phyloP scores from a whole-genome alignment of 805 yeast species.

The Yarrowia sp. region DNA sequence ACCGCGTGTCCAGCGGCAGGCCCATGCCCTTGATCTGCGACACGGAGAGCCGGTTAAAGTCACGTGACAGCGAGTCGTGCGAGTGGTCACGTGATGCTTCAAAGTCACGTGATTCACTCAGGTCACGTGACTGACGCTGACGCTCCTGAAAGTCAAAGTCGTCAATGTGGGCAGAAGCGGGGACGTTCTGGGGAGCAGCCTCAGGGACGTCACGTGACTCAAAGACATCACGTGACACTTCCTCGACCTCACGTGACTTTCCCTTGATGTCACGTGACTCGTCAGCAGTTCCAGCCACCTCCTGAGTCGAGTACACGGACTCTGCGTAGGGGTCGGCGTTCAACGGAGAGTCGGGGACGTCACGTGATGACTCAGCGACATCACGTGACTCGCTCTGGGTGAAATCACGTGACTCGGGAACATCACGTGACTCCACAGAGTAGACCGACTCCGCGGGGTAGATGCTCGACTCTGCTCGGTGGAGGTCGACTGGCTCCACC shows the following conservation, averaged over 20 bases:
- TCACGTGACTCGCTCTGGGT: too few species aligned
- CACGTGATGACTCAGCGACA: too few species aligned
- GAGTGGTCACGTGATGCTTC: neutral
- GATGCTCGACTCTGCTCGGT: too few species aligned
- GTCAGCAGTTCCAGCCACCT: too few species aligned
- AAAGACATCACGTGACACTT: neutral
- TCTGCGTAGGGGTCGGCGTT: neutral
- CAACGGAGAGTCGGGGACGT: too few species aligned
- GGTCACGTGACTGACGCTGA: neutral
- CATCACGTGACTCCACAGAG: too few species aligned
- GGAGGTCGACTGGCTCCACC: too few species aligned
- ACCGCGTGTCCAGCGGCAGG: neutral
- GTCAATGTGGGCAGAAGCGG: neutral
- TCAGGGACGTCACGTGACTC: neutral
- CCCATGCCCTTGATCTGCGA: slow-evolving; percentile 14
- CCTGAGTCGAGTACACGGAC: neutral
- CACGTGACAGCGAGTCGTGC: neutral
- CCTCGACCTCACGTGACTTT: too few species aligned
- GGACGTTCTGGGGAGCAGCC: neutral
- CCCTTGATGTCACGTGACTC: neutral
- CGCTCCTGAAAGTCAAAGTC: neutral
- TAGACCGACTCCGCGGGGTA: too few species aligned
- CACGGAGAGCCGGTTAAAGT: neutral
- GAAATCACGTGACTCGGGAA: too few species aligned
- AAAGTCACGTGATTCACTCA: too few species aligned